Base-by-base conservation (phyloP, 2,329 filamentous ascomycete genomes). In the Neofusicoccum sp. region DNA sequence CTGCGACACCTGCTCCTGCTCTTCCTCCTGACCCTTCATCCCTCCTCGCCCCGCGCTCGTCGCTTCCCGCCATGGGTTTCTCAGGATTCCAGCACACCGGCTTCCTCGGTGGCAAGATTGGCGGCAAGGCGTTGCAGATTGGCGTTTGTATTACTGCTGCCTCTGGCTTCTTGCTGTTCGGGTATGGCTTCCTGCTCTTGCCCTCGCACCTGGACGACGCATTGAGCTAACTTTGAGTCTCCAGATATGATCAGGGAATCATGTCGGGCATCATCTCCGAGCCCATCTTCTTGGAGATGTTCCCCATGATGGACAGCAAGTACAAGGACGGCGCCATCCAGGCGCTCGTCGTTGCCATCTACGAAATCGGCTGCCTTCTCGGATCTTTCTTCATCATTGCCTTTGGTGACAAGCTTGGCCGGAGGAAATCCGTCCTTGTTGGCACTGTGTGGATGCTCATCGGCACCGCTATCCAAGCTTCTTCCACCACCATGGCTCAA, bases 281-380 rank as follows among this genome's bases (percentile, higher is more conserved):
- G 30, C 67, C 67, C 20, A 66, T 68, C 24, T 78, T 77, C 65
- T 59, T 65, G 36, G 24, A 43, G 0, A 69, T 68, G 12, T 78
- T 78, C 56, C 75, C 75, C 6, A 66, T 76, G 62, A 72, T 74
- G 47, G 64, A 72, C 0, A 66, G 64, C 20, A 68, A 81, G 65
- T 68, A 38, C 43, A 61, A 61, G 41, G 33, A 38, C 26, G 72
- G 68, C 8, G 75, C 73, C 12, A 70, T 78, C 63, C 75, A 79
- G 64, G 80, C 79, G 58, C 78, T 77, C 61, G 78, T 82, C 34
- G 79, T 78, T 6, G 74, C 80, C 30, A 81, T 80, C 65, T 83
- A 82, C 70, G 79, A 80, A 63, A 68, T 82, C 36, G 80, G 80
- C n/a, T 78, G 75, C 61, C 69, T 78, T 31, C 64, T 76, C 20